A percentile compares a stretch with the other conserved stretches of the same genome.
These are phyloP conservation scores for Phycomyces nitens DNA, from an alignment of 192 early-diverging fungal species.

Conservation along the genomic window DNA sequence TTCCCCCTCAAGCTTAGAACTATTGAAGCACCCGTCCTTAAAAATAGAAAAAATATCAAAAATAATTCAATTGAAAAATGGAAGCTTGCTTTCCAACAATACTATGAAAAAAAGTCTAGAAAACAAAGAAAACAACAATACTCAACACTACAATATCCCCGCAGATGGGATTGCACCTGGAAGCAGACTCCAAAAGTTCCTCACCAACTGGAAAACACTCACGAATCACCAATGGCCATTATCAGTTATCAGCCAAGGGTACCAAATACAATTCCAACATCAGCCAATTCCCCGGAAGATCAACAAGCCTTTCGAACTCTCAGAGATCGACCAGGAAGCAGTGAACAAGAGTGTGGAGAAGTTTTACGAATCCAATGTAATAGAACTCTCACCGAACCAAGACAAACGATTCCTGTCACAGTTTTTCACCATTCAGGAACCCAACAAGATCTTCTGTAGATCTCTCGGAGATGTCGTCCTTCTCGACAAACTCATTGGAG, in stretches of 20 bases:
- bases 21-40: too few relatives aligned
- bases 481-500: too few relatives aligned
- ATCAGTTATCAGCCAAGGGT: background rate
- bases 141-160: background rate
- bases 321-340: background rate
- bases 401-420: background rate
- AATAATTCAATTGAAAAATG: background rate
- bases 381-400: background rate
- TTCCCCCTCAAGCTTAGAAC: too few relatives aligned
- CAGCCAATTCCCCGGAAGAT: background rate
- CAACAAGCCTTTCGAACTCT: background rate
- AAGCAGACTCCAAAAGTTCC: background rate
- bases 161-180: background rate
- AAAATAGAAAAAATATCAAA: background rate
- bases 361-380: background rate
- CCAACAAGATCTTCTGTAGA: background rate
- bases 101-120: background rate
- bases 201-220: background rate
- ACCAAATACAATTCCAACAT: slow-evolving; percentile 1
- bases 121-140: background rate
- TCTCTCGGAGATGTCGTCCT: too few relatives aligned
- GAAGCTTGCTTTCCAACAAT: too few relatives aligned
- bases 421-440: slow-evolving; percentile 5
- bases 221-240: slow-evolving; percentile 3
- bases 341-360: background rate